Conservation (phyloP, 2,329 filamentous ascomycete species). For the Rhynchosporium graminicola region DNA sequence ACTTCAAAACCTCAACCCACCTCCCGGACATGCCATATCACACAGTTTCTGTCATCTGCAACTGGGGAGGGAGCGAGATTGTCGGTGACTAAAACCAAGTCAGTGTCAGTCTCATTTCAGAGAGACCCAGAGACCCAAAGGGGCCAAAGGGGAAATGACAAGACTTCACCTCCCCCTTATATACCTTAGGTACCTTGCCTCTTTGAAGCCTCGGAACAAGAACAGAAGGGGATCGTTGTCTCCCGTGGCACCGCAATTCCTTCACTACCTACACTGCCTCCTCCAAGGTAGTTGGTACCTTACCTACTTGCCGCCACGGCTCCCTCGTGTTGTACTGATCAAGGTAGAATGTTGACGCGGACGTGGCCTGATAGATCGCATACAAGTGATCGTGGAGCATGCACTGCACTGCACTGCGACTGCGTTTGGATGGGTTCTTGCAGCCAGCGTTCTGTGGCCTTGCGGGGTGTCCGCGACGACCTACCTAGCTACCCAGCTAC, state of each 20-base stretch:
- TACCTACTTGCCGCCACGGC: background rate
- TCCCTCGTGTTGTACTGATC: background rate
- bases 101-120: too few relatives aligned
- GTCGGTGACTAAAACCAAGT: too few relatives aligned
- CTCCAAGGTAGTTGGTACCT: background rate
- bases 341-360: background rate
- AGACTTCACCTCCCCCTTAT: background rate
- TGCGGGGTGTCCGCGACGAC: background rate
- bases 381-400: background rate
- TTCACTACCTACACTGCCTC: background rate
- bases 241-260: background rate
- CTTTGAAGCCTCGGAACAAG: background rate
- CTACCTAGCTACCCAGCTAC: background rate
- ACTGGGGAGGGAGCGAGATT: too few relatives aligned
- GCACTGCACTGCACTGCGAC: too few relatives aligned
- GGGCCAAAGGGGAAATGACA: too few relatives aligned
- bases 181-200: background rate
- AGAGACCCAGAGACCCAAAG: too few relatives aligned
- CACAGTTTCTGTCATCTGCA: too few relatives aligned
- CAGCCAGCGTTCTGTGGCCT: background rate
- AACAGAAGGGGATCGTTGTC: background rate
- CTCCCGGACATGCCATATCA: background rate
- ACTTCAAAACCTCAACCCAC: background rate
- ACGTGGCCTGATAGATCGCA: background rate
- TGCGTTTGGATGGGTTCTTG: background rate